Base-by-base conservation (phyloP, 345 rosid genomes). In the Rhodamnia rubescens region DNA sequence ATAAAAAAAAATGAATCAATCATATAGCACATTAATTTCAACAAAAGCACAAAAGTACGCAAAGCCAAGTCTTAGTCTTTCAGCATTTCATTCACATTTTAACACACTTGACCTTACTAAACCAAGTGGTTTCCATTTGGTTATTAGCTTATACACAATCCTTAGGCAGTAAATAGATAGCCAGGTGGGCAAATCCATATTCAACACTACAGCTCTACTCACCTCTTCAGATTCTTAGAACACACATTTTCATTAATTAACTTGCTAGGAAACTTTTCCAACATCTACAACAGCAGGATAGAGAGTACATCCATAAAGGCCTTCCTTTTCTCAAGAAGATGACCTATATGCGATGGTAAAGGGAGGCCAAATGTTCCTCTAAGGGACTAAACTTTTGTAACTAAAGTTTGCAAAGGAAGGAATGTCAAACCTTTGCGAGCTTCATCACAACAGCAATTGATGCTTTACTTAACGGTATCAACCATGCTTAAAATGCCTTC, bases 401-500 rank as follows among this genome's bases (percentile, higher is more conserved):
- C 24, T 36, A 50, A 58, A 27, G 36, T 51, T 54, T n/a, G n/a
- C 42, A 69, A 49, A 52, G 7, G n/a, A 58, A 69, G 6, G 44
- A 29, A 44, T 82, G 13, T 44, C 83, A 51, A 84, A 96, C 99
- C 99, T 97, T 95, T 11, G 98, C 96, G 69, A 97, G 96, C 93
- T 97, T 97, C 98, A 95, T 97, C 81, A 97, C 98, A 90, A 97
- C 94, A 87, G 93, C 97, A 88, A 94, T 97, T 82, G 99, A 95
- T 87, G 99, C 96, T 92, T 95, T 95, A 26, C 94, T 94, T 94
- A 80, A 95, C 90, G 88, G 93, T 94, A 89, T 85, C 93, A 84
- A 97, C 99, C 93, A 93, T 97, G 86, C 97, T 95, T 91, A 93
- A 86, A 90, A 97, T 95, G 89, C 99, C 98, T 89, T 97, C 99